phyloP scores from a whole-genome alignment of 179 eudicot genomes.

The Corrigiola litoralis region DNA sequence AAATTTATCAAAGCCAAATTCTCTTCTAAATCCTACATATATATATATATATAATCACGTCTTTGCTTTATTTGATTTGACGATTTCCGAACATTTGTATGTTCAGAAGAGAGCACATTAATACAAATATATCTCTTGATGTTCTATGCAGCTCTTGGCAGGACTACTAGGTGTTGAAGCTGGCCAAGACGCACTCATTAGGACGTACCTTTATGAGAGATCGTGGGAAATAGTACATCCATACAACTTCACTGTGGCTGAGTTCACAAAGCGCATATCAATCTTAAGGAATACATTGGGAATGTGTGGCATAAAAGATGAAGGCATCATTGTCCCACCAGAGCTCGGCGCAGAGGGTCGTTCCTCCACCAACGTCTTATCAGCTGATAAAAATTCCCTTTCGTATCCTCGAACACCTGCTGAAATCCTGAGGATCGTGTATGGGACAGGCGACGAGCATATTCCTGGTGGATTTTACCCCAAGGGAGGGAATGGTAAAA shows the following conservation, averaged over 20 bases:
- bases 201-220: constrained; percentile 55
- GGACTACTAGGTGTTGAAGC: constrained; percentile 70
- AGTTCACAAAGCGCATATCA: constrained; percentile 52
- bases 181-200: constrained; percentile 71
- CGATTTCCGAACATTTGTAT: too few species aligned
- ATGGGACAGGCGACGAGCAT: constrained; percentile 50
- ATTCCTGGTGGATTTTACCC: constrained; percentile 75
- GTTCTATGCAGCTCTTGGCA: constrained; percentile 46
- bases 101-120: too few species aligned
- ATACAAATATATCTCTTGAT: too few species aligned
- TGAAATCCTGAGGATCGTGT: constrained; percentile 52
- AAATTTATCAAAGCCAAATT: too few species aligned
- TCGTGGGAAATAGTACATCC: constrained; percentile 35
- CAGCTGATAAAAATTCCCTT: constrained; percentile 42
- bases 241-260: constrained; percentile 58
- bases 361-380: constrained; percentile 43
- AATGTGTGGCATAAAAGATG: constrained; percentile 66
- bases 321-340: constrained; percentile 59
- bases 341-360: constrained; percentile 54
- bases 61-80: too few species aligned
- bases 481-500: constrained; percentile 58
- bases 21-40: too few species aligned
- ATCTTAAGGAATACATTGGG: constrained; percentile 51
- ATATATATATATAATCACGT: too few species aligned
- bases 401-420: constrained; percentile 59